Evolutionary conservation across 2,329 filamentous ascomycete species (phyloP), one percentile per base, ranked within the genome.

Genomic region (Pestalotiopsis fici): DNA sequence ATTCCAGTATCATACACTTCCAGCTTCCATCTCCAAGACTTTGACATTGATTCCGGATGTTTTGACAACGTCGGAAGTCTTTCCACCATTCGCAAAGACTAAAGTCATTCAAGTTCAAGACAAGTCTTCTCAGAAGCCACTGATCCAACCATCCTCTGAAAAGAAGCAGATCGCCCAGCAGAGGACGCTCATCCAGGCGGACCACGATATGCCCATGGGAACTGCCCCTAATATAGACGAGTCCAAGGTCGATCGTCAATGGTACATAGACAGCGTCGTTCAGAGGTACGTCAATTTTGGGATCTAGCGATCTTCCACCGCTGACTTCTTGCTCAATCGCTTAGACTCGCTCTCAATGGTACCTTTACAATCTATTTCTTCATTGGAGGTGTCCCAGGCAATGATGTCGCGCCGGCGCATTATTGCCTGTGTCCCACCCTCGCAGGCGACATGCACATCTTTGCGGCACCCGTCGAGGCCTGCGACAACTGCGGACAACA

Each of bases 301-400:
- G 3, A 9, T 25, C 3, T 18, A 25, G 21, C 7, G 21, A 13
- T 28, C 13, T 18, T 18, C 55, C 27, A 21, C 55, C 15, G 18
- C 43, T 50, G 43, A 50, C 43, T 6, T 27, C 31, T 43, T 31
- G 43, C n/a, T 62, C 18, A 66, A 66, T 60, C 15, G 18, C 3
- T 4, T n/a, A 66, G 61, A 59, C 56, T 66, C 28, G 65, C 65
- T 15, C 31, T 62, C 21, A 57, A 64, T 50, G 54, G 59, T 25
- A 62, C 65, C 3, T 66, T 57, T 50, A 59, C 39, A 4, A 27
- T 63, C 13, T 63, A 57, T 59, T 62, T 56, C 65, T 66, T 66
- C 59, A 43, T 66, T 43, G 59, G 65, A 28, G 59, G 55, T 12
- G 25, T 57, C 11, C 55, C 55, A 4, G 55, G 25, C 23, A 31